Conservation (phyloP, 805 yeast species). For the Myxozyma neotropica region DNA sequence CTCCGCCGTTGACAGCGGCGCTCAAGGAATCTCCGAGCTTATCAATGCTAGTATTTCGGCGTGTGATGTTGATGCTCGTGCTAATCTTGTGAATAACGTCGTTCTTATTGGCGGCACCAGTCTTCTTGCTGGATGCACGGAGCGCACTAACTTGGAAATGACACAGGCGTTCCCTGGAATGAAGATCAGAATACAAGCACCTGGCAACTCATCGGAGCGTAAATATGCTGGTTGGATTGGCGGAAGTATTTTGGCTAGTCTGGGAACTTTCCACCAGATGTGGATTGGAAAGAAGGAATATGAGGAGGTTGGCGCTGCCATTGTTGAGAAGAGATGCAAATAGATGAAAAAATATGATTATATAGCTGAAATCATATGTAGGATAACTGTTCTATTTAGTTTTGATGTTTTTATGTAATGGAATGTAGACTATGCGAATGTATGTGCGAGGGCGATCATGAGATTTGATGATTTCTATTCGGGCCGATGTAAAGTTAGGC, state of each 20-base stretch:
- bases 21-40: slow-evolving; percentile 42
- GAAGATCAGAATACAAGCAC: slow-evolving; percentile 47
- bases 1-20: slow-evolving; percentile 20
- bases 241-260: slow-evolving; percentile 66
- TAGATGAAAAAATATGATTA: slow-evolving; percentile 21
- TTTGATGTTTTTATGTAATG: neutral
- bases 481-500: neutral
- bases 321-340: slow-evolving; percentile 46
- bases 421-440: slow-evolving; percentile 1
- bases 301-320: slow-evolving; percentile 57
- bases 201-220: slow-evolving; percentile 53
- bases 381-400: slow-evolving; percentile 3
- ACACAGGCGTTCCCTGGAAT: slow-evolving; percentile 57
- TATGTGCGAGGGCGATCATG: neutral
- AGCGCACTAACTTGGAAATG: slow-evolving; percentile 59
- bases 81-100: slow-evolving; percentile 49
- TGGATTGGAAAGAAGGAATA: slow-evolving; percentile 67
- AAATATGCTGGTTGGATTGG: slow-evolving; percentile 69
- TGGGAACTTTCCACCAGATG: slow-evolving; percentile 57
- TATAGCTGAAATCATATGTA: slow-evolving; percentile 4
- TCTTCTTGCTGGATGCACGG: slow-evolving; percentile 57
- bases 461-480: neutral
- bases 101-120: slow-evolving; percentile 66
- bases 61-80: slow-evolving; percentile 48
- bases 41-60: slow-evolving; percentile 51